Percentiles rank a stretch among this genome's conserved stretches.
Evolutionary conservation across 192 early-diverging fungal species (phyloP).

Genomic region (Mortierella hygrophila): DNA sequence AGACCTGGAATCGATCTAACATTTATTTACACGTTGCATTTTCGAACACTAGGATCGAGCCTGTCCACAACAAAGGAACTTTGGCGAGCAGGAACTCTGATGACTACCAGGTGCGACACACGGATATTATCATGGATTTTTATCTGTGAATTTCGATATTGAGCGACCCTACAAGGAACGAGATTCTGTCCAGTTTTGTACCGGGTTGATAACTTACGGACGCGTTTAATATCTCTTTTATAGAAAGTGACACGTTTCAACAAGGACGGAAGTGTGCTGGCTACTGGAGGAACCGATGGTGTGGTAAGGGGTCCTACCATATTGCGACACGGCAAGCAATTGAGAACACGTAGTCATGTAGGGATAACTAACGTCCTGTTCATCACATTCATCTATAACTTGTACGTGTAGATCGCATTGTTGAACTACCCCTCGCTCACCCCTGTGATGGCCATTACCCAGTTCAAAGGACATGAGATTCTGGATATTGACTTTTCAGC

Average conservation of each 20-base stretch:
- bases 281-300: conserved; percentile 80
- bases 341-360: background rate
- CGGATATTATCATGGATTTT: background rate
- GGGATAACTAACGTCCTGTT: background rate
- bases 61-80: conserved; percentile 56
- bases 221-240: background rate
- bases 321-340: background rate
- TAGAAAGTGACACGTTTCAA: conserved; percentile 75
- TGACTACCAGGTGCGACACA: conserved; percentile 66
- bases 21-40: background rate
- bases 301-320: conserved; percentile 52
- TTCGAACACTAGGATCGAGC: conserved; percentile 47
- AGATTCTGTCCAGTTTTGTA: background rate
- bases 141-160: background rate
- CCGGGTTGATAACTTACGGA: background rate
- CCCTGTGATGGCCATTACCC: conserved; percentile 59
- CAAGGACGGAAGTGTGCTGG: conserved; percentile 72
- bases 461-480: conserved; percentile 71
- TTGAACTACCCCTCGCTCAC: conserved; percentile 74
- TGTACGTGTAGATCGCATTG: conserved; percentile 43
- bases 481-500: conserved; percentile 76
- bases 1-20: background rate
- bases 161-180: background rate
- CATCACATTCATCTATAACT: background rate
- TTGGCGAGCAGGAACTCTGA: conserved; percentile 64